A percentile compares a stretch with the other conserved stretches of the same genome.
phyloP scores from a whole-genome alignment of 2,329 filamentous ascomycete genomes.

The Teratosphaeria gauchensis region DNA sequence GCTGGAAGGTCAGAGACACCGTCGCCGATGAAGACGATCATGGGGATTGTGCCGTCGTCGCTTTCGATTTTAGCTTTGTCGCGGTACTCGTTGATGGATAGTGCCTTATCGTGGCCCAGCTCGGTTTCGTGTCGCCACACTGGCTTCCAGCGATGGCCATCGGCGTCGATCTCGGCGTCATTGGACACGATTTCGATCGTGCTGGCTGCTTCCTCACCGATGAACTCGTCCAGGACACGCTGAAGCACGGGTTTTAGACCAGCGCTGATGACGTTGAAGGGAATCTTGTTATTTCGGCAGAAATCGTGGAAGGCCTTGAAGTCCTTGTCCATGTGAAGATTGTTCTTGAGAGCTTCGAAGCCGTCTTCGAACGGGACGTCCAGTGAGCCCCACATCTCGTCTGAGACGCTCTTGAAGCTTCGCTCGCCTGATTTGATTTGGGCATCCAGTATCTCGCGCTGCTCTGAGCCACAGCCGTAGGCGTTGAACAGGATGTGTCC shows the following conservation, averaged over 20 bases:
- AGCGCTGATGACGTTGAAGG: slow-evolving; percentile 61
- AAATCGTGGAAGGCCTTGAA: slow-evolving; percentile 57
- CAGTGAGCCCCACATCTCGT: slow-evolving; percentile 62
- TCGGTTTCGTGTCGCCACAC: slow-evolving; percentile 58
- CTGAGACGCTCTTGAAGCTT: slow-evolving; percentile 59
- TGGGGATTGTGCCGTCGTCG: slow-evolving; percentile 52
- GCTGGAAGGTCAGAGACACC: slow-evolving; percentile 59
- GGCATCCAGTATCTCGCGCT: slow-evolving; percentile 48
- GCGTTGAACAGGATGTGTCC: slow-evolving; percentile 60
- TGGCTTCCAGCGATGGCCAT: slow-evolving; percentile 54
- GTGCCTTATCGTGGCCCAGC: slow-evolving; percentile 32
- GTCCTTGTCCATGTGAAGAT: slow-evolving; percentile 53
- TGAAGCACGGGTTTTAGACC: slow-evolving; percentile 56
- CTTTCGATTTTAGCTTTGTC: slow-evolving; percentile 43
- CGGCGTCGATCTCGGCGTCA: slow-evolving; percentile 49
- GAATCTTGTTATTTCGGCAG: slow-evolving; percentile 52
- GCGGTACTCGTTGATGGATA: slow-evolving; percentile 54
- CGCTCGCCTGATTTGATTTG: slow-evolving; percentile 57
- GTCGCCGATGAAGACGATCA: slow-evolving; percentile 62
- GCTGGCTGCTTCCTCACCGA: slow-evolving; percentile 50
- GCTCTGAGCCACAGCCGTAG: slow-evolving; percentile 51
- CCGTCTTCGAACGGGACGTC: slow-evolving; percentile 59
- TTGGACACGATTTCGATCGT: slow-evolving; percentile 61
- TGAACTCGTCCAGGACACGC: slow-evolving; percentile 53
- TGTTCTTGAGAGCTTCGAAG: slow-evolving; percentile 54